Conservation (phyloP, 192 early-diverging fungal species). For the Coemansia reversa region DNA sequence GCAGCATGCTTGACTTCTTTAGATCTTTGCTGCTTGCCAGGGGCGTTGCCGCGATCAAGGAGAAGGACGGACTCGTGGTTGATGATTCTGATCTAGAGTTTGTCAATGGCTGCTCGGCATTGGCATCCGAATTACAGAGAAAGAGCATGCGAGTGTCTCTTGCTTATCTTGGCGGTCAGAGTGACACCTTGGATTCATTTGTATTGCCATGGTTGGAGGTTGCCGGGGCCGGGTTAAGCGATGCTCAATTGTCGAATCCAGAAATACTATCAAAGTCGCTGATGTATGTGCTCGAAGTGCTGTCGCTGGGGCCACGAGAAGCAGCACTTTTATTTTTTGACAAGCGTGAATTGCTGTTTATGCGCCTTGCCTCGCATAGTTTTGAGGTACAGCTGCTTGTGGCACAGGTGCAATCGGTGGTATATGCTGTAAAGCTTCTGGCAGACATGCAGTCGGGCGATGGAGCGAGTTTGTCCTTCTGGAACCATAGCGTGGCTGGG, state of each 20-base stretch:
- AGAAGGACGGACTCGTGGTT: neutral
- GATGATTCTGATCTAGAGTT: slow-evolving; percentile 25
- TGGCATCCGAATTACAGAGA: slow-evolving; percentile 22
- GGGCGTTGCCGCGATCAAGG: slow-evolving; percentile 10
- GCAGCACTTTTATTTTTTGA: slow-evolving; percentile 23
- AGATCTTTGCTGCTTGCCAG: slow-evolving; percentile 32
- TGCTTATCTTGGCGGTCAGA: neutral
- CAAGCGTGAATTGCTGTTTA: slow-evolving; percentile 14
- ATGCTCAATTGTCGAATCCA: slow-evolving; percentile 1
- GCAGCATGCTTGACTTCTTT: slow-evolving; percentile 33
- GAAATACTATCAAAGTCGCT: slow-evolving; percentile 22
- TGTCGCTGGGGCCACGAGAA: slow-evolving; percentile 23
- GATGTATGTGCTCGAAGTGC: slow-evolving; percentile 29
- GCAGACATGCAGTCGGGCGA: slow-evolving; percentile 1
- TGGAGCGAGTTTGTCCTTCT: slow-evolving; percentile 6
- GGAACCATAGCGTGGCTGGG: slow-evolving; percentile 16
- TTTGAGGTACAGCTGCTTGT: slow-evolving; percentile 22
- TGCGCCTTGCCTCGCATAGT: slow-evolving; percentile 14
- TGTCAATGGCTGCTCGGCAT: slow-evolving; percentile 21
- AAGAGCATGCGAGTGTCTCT: slow-evolving; percentile 27
- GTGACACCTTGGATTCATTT: neutral
- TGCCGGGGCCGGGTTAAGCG: slow-evolving; percentile 5
- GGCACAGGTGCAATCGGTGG: slow-evolving; percentile 24
- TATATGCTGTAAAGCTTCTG: slow-evolving; percentile 25
- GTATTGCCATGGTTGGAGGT: slow-evolving; percentile 19